A percentile compares a stretch with the other conserved stretches of the same genome.
Evolutionary conservation across 805 yeast species (phyloP).

Genomic region (Candida boleticola): DNA sequence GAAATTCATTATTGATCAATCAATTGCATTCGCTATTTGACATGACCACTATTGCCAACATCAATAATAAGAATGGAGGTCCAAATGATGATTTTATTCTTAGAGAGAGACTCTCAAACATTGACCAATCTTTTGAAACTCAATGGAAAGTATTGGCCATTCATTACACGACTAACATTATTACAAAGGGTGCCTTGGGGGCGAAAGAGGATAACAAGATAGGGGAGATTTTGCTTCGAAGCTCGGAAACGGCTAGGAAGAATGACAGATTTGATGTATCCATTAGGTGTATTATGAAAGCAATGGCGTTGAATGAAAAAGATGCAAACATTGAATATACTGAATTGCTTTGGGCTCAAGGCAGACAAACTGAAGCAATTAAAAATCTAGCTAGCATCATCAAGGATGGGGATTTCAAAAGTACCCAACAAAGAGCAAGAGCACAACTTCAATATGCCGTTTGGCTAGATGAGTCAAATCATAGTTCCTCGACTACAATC

Average conservation of each 20-base stretch:
- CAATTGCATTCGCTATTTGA: conserved; percentile 39
- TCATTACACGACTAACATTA: conserved; percentile 46
- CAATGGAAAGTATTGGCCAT: conserved; percentile 59
- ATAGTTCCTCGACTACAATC: conserved; percentile 72
- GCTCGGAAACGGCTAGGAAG: conserved; percentile 65
- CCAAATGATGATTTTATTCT: conserved; percentile 18
- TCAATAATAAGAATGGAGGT: conserved; percentile 4
- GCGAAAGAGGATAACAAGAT: conserved; percentile 36
- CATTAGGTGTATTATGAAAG: conserved; percentile 62
- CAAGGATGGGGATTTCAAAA: conserved; percentile 17
- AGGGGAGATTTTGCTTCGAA: conserved; percentile 51
- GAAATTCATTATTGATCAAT: conserved; percentile 34
- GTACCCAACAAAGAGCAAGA: conserved; percentile 25
- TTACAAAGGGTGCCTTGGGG: conserved; percentile 9
- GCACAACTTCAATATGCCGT: conserved; percentile 77
- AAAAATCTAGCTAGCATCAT: conserved; percentile 52
- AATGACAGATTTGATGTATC: conserved; percentile 72
- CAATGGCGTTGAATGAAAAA: conserved; percentile 41
- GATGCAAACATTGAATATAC: conserved; percentile 74
- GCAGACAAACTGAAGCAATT: conserved; percentile 82
- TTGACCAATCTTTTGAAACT: conserved; percentile 50
- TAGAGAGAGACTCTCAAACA: conserved; percentile 28
- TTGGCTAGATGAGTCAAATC: conserved; percentile 87
- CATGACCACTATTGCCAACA: conserved; percentile 20
- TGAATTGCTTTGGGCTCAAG: conserved; percentile 82